Base-by-base conservation (phyloP, 345 rosid species). In the Euphorbia tirucalli region DNA sequence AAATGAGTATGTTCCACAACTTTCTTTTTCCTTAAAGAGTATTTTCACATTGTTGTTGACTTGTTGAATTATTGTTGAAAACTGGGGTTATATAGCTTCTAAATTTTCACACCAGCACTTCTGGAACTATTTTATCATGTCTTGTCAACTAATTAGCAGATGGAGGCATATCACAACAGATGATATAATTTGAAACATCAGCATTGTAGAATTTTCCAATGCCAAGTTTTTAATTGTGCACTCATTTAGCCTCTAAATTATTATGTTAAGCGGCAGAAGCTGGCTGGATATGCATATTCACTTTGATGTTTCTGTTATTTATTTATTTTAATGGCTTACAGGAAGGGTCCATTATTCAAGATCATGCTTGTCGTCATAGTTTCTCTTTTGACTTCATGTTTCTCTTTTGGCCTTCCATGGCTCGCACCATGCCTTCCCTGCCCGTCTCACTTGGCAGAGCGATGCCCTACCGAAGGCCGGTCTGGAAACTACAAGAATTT, bases 401-500 rank as follows among this genome's bases (percentile, higher is more conserved):
- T 91, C 77, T 85, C 94, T 8, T 93, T 76, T 43, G 98, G 98
- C 57, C 89, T 91, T 60, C 96, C 98, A 39, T 93, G 93, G 97
- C 83, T 91, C 72, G 72, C 95, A 35, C 74, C 65, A 7, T 93
- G 98, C 71, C 80, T 72, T 13, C 98, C 97, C 5, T 93, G 97
- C 54, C 93, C 97, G 19, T 8, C 80, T 78, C 46, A 75, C 61
- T 31, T 77, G 46, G 79, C 61, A 59, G 97, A 85, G 15, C 81
- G 77, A 69, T 93, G 98, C 79, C 96, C 96, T 24, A 88, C 91
- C 3, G 73, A 60, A 25, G 89, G 89, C 62, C 90, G 87, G 57
- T 79, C 91, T 0, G 92, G 96, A 27, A 87, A 88, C 83, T 93
- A 73, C 61, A 93, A 90, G 84, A 93, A 75, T 73, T 93, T 93